These are phyloP conservation scores for Hippophae rhamnoides DNA, from an alignment of 306 rosid species.

Conservation along the genomic window DNA sequence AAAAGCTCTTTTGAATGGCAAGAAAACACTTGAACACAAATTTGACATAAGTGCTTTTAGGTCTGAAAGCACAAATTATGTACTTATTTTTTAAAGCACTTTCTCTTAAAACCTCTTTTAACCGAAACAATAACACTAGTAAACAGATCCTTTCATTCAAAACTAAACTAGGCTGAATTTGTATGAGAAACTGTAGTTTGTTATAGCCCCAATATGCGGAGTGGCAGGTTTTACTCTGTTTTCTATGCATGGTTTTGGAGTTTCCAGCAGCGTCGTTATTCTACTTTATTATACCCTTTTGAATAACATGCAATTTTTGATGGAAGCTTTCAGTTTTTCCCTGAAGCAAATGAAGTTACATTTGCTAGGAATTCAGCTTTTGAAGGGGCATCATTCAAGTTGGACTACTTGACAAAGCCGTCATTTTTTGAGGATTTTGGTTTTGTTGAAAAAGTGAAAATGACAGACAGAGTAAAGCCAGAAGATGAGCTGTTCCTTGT, in stretches of 20 bases:
- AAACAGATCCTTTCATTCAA: no score
- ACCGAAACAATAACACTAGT: no score
- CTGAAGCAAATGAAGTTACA: constrained; percentile 90
- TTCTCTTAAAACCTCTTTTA: no score
- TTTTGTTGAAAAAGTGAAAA: constrained; percentile 71
- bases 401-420: constrained; percentile 93
- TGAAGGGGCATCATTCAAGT: constrained; percentile 70
- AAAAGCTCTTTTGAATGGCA: neutral
- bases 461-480: constrained; percentile 77
- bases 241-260: neutral
- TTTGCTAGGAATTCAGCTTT: constrained; percentile 75
- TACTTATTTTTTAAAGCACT: no score
- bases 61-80: no score
- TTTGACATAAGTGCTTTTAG: neutral
- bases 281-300: constrained; percentile 13
- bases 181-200: no score
- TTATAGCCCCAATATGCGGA: no score
- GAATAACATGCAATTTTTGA: constrained; percentile 22
- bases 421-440: constrained; percentile 94
- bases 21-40: no score
- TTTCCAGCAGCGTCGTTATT: constrained; percentile 2
- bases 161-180: no score
- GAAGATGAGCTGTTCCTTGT: constrained; percentile 82
- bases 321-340: constrained; percentile 64
- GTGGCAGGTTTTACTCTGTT: no score